A percentile compares a stretch with the other conserved stretches of the same genome.
Evolutionary conservation across 495 filamentous ascomycete genomes (phyloP).

Genomic region (Lasiosphaeriaceae sp.): DNA sequence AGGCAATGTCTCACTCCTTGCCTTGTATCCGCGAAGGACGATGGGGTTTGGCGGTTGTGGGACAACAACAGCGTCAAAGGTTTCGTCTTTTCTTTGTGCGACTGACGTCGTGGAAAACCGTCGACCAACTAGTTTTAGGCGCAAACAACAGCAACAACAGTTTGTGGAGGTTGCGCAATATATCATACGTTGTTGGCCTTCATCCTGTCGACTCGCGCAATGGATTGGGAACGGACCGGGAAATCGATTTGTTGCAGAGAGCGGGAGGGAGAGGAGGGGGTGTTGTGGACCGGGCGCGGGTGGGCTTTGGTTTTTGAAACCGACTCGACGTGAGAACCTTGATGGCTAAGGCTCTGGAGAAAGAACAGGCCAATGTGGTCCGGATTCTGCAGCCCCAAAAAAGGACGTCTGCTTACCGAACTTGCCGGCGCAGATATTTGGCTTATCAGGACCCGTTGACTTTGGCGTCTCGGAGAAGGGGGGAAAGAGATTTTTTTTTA

Average conservation of each 20-base stretch:
- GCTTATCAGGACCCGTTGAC: too few relatives aligned
- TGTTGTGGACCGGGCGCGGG: not conserved
- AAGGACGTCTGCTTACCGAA: too few relatives aligned
- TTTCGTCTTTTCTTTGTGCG: too few relatives aligned
- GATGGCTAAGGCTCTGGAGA: conserved; percentile 2
- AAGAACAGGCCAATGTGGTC: not conserved
- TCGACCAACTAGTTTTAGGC: too few relatives aligned
- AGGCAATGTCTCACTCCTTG: too few relatives aligned
- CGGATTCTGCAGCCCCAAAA: not conserved
- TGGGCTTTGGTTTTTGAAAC: not conserved
- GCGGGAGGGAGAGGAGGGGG: not conserved
- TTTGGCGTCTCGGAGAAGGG: too few relatives aligned
- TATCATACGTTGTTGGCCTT: not conserved
- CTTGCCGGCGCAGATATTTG: too few relatives aligned
- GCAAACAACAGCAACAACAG: not conserved
- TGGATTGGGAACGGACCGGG: not conserved
- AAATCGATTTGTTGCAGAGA: not conserved
- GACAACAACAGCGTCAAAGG: too few relatives aligned
- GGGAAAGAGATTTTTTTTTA: too few relatives aligned
- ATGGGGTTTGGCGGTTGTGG: too few relatives aligned
- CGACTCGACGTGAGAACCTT: conserved; percentile 5
- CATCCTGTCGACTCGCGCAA: not conserved
- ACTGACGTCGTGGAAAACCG: too few relatives aligned
- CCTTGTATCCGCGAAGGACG: too few relatives aligned
- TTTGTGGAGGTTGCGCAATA: not conserved